Conservation (phyloP, 176 grass and related monocot genomes). For the Oryza rufipogon region DNA sequence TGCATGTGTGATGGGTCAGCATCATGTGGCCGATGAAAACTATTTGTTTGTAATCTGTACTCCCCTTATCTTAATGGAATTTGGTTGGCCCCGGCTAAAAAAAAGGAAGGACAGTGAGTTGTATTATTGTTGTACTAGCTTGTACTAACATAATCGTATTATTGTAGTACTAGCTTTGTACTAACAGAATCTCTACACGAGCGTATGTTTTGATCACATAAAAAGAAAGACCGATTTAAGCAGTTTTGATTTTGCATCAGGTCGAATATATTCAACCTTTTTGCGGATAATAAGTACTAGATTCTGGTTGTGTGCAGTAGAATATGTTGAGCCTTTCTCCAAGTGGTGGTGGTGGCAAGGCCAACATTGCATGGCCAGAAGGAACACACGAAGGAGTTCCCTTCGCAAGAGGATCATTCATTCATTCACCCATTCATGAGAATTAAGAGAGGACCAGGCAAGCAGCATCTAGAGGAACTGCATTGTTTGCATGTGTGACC, state of each 20-base stretch:
- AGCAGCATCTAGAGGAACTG: constrained; percentile 6
- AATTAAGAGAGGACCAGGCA: constrained; percentile 1
- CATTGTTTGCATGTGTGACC: neutral
- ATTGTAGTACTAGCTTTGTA: neutral
- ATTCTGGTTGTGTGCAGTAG: constrained; percentile 11
- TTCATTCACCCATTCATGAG: neutral
- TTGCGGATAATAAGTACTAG: neutral
- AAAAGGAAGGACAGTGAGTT: neutral
- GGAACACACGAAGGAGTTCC: constrained; percentile 1
- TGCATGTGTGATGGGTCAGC: too few species aligned
- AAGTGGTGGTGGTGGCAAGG: neutral
- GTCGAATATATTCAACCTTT: constrained; percentile 1
- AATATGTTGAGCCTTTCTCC: neutral
- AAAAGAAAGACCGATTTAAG: neutral
- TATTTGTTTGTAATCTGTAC: too few species aligned
- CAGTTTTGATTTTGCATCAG: neutral
- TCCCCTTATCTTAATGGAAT: too few species aligned
- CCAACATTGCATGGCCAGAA: constrained; percentile 45
- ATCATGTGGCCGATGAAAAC: too few species aligned
- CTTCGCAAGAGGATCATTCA: neutral
- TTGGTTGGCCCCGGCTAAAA: too few species aligned
- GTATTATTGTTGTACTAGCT: neutral
- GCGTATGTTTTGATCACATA: neutral
- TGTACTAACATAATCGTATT: neutral
- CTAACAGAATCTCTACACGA: neutral